phyloP scores from a whole-genome alignment of 345 rosid genomes.

The Euphorbia pulcherrima region DNA sequence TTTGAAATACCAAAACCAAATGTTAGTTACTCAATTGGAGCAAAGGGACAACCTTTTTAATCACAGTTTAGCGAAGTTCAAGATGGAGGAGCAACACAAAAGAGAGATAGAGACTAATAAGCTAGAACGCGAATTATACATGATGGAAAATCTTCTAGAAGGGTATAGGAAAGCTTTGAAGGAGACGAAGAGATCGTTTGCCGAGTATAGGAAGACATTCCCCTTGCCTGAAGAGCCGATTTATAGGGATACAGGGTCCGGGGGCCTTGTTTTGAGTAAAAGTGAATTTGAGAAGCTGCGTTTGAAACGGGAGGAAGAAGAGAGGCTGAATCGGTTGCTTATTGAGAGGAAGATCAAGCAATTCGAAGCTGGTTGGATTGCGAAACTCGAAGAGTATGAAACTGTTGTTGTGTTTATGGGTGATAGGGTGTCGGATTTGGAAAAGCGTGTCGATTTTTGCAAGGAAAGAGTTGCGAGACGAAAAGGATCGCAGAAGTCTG shows the following conservation, averaged over 20 bases:
- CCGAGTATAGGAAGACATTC: constrained; percentile 57
- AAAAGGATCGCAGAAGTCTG: constrained; percentile 26
- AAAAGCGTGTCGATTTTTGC: constrained; percentile 25
- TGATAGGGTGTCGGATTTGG: constrained; percentile 34
- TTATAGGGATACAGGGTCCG: constrained; percentile 70
- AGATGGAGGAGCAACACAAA: constrained; percentile 54
- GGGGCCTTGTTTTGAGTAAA: constrained; percentile 71
- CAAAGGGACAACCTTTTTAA: constrained; percentile 37
- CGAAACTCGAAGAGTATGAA: constrained; percentile 32
- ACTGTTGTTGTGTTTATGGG: constrained; percentile 27
- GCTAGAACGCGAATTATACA: constrained; percentile 66
- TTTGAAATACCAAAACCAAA: constrained; percentile 46
- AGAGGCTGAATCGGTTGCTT: constrained; percentile 32
- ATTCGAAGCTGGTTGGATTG: constrained; percentile 40
- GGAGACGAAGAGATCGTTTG: constrained; percentile 51
- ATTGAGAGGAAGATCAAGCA: constrained; percentile 49
- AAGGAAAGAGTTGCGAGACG: constrained; percentile 37
- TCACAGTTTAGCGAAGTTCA: constrained; percentile 58
- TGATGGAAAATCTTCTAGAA: constrained; percentile 62
- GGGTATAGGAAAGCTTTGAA: constrained; percentile 79
- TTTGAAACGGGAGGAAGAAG: constrained; percentile 67
- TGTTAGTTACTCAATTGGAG: constrained; percentile 48
- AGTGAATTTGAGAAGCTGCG: constrained; percentile 63
- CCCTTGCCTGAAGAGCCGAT: constrained; percentile 55
- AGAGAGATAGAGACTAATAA: constrained; percentile 45